A percentile compares a stretch with the other conserved stretches of the same genome.
Conservation (phyloP, 768 basidiomycete species). For the Rhizopogon roseolus region DNA sequence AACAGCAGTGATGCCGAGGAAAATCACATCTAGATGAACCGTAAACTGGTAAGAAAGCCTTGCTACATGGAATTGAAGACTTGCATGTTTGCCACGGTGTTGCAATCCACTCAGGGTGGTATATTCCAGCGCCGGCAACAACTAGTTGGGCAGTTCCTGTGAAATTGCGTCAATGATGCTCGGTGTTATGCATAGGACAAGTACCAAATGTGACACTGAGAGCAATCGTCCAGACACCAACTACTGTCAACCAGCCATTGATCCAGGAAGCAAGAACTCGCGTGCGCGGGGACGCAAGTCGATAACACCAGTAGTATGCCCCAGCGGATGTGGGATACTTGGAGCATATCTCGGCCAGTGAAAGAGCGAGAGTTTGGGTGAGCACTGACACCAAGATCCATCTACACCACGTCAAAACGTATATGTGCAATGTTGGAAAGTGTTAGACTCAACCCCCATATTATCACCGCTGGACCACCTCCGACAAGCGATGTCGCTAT, state of each 20-base stretch:
- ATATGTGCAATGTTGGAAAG: neutral
- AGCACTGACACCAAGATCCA: constrained; percentile 48
- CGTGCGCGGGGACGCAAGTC: constrained; percentile 47
- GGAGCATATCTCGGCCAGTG: constrained; percentile 55
- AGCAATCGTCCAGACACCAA: constrained; percentile 67
- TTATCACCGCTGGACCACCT: constrained; percentile 52
- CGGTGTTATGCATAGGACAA: neutral
- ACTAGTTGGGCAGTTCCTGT: constrained; percentile 56
- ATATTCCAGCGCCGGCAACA: constrained; percentile 55
- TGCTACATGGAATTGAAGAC: constrained; percentile 5
- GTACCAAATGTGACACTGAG: constrained; percentile 59
- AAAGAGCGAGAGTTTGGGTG: constrained; percentile 44
- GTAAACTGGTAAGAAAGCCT: constrained; percentile 1
- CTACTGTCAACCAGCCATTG: constrained; percentile 64
- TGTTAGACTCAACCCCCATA: constrained; percentile 45
- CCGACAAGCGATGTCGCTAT: constrained; percentile 50
- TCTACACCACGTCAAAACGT: constrained; percentile 20
- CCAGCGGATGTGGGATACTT: constrained; percentile 60
- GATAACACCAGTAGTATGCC: constrained; percentile 65
- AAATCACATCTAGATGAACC: constrained; percentile 41
- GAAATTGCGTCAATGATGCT: neutral
- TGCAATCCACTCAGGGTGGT: constrained; percentile 51
- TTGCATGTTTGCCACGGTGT: constrained; percentile 58
- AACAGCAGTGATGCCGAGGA: constrained; percentile 46
- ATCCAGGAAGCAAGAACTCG: constrained; percentile 57